phyloP scores from a whole-genome alignment of 2,329 filamentous ascomycete species.

The Exserohilum turcica region DNA sequence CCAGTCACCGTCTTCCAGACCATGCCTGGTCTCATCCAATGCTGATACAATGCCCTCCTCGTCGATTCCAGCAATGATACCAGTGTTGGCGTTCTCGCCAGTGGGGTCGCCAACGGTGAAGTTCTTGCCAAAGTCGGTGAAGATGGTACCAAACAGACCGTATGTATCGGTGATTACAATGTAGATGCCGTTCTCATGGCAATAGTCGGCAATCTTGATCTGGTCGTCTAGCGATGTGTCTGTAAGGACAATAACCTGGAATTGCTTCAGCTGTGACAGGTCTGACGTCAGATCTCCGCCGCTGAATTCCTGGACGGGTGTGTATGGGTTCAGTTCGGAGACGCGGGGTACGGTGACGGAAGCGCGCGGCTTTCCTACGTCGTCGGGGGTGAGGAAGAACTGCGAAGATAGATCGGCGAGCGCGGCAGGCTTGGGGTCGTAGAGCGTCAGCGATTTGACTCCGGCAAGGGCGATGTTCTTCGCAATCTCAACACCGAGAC shows the following conservation, averaged over 20 bases:
- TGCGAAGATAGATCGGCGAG: constrained; percentile 93
- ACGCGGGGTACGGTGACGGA: constrained; percentile 85
- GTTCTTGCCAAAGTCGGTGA: constrained; percentile 95
- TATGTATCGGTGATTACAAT: constrained; percentile 87
- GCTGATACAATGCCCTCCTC: constrained; percentile 90
- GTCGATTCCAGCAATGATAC: constrained; percentile 88
- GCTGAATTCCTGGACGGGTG: constrained; percentile 78
- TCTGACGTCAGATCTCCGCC: constrained; percentile 71
- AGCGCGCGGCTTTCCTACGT: constrained; percentile 91
- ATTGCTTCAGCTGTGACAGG: constrained; percentile 82
- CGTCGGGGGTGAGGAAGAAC: constrained; percentile 88
- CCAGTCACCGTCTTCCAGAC: constrained; percentile 93
- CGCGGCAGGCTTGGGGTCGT: constrained; percentile 82
- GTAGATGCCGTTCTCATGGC: constrained; percentile 91
- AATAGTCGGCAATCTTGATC: constrained; percentile 85
- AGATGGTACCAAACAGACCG: constrained; percentile 92
- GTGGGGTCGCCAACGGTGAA: constrained; percentile 90
- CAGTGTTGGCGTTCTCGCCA: constrained; percentile 83
- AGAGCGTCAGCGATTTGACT: constrained; percentile 94
- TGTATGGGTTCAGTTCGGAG: constrained; percentile 95
- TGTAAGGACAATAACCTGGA: constrained; percentile 91
- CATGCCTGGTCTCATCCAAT: constrained; percentile 91
- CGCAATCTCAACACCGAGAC: constrained; percentile 94
- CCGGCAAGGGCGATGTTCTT: constrained; percentile 98
- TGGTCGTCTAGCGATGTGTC: constrained; percentile 81